Evolutionary conservation across 352 stramenopile species (phyloP).

Genomic region (Stramenopiles sp.): DNA sequence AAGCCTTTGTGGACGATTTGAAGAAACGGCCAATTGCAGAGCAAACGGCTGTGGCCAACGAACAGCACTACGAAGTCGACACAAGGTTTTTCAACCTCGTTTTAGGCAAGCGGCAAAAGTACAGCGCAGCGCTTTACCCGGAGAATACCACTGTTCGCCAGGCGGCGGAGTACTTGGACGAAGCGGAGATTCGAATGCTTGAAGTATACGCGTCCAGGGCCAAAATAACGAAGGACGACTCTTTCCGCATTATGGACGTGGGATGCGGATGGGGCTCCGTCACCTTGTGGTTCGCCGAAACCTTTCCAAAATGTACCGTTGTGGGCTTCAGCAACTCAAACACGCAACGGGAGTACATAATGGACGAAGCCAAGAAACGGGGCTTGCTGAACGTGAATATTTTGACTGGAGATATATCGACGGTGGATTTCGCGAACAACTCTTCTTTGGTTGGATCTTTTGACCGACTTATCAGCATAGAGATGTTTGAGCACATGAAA

Average conservation of each 20-base stretch:
- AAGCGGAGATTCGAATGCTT: slow-evolving; percentile 50
- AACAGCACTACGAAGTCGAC: slow-evolving; percentile 69
- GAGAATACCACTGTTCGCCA: slow-evolving; percentile 23
- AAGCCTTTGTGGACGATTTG: slow-evolving; percentile 16
- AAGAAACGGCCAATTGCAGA: slow-evolving; percentile 8
- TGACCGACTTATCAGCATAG: slow-evolving; percentile 53
- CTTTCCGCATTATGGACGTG: slow-evolving; percentile 43
- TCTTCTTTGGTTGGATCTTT: slow-evolving; percentile 35
- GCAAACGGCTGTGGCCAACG: slow-evolving; percentile 44
- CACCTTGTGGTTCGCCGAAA: slow-evolving; percentile 30
- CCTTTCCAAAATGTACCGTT: slow-evolving; percentile 37
- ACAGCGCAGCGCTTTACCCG: slow-evolving; percentile 36
- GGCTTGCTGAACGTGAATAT: slow-evolving; percentile 45
- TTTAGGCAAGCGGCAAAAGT: slow-evolving; percentile 54
- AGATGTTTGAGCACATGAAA: slow-evolving; percentile 56
- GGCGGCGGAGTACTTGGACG: slow-evolving; percentile 33
- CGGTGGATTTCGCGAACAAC: slow-evolving; percentile 16
- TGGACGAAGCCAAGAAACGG: slow-evolving; percentile 29
- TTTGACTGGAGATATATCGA: slow-evolving; percentile 38
- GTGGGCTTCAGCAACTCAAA: slow-evolving; percentile 44
- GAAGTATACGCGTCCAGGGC: slow-evolving; percentile 45
- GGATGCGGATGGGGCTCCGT: slow-evolving; percentile 51
- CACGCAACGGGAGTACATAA: slow-evolving; percentile 54
- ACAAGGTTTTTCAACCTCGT: slow-evolving; percentile 49
- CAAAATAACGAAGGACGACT: slow-evolving; percentile 37